Evolutionary conservation across 1,139 yeast species (phyloP), one percentile per base, ranked within the genome.

Genomic region (Candida sp.): DNA sequence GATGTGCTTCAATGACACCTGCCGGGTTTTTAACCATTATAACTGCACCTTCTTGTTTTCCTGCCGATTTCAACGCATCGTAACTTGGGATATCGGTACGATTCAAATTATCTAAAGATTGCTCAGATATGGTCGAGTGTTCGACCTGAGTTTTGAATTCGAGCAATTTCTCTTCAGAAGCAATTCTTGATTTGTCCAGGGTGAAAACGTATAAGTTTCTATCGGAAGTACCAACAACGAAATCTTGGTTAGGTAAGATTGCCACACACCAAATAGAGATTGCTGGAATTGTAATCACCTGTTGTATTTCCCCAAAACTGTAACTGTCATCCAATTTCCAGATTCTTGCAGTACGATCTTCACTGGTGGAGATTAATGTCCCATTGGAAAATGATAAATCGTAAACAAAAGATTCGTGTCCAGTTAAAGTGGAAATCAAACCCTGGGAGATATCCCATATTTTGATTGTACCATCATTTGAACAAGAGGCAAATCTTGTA

Each of bases 341-440:
- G 1, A 93, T 60, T 43, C 97, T 73, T 3, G 88, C 79, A 0
- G 95, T 76, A 52, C 97, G 74, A 62, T 93, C 99, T 63, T 93
- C 99, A 33, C 97, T 97, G 39, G 85, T 74, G 38, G 93, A 79
- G 2, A 86, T 79, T 19, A 91, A 53, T 43, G 77, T 81, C 9
- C 88, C 87, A 44, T 75, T 72, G 1, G 83, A 75, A 36, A 82
- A 63, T 2, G 76, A 77, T 15, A 91, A 66, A 33, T 82, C 80
- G 57, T 93, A 93, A 9, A 93, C 84, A 64, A 90, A 95, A 36
- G 93, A 86, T 29, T 82, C 83, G 60, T 93, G 99, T 1, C 96
- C 96, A 5, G 48, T 45, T 15, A 86, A 66, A 1, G 80, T 77
- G 49, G 7, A 74, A 63, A 0, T 60, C 52, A 0, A 87, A 87